A percentile compares a stretch with the other conserved stretches of the same genome.
Evolutionary conservation across 495 filamentous ascomycete species (phyloP).

Genomic region (Penicillium silybi): DNA sequence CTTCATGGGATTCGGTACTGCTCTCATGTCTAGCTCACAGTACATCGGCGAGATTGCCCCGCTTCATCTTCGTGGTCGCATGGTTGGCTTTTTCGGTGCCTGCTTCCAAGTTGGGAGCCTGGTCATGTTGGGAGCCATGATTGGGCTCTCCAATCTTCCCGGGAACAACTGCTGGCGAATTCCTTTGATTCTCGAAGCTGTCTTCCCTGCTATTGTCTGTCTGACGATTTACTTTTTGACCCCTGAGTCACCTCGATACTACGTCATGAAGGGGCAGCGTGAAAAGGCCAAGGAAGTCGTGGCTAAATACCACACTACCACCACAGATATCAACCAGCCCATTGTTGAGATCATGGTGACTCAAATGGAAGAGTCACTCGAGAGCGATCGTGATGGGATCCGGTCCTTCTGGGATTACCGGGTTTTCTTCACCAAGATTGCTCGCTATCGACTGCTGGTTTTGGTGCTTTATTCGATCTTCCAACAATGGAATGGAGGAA

Average conservation of each 20-base stretch:
- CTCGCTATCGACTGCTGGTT: constrained; percentile 34
- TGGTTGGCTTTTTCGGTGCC: constrained; percentile 43
- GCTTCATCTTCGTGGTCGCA: constrained; percentile 39
- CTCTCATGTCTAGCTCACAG: constrained; percentile 37
- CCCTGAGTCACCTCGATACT: constrained; percentile 41
- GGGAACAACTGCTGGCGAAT: constrained; percentile 33
- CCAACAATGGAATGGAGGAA: constrained; percentile 44
- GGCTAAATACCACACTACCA: constrained; percentile 37
- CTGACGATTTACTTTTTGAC: constrained; percentile 32
- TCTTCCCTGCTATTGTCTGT: constrained; percentile 40
- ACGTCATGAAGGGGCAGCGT: constrained; percentile 34
- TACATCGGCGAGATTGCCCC: constrained; percentile 44
- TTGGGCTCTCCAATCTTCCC: constrained; percentile 26
- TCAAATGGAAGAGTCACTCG: constrained; percentile 41
- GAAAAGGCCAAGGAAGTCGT: constrained; percentile 33
- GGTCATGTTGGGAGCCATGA: constrained; percentile 33
- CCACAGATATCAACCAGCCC: constrained; percentile 32
- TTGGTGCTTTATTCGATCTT: constrained; percentile 39
- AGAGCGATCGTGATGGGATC: constrained; percentile 24
- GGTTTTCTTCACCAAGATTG: constrained; percentile 34
- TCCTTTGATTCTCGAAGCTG: constrained; percentile 33
- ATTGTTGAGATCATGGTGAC: constrained; percentile 35
- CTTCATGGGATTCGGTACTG: constrained; percentile 39
- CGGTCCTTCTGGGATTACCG: constrained; percentile 35
- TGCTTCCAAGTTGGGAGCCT: constrained; percentile 42